Base-by-base conservation (phyloP, 2,329 filamentous ascomycete species). In the Trichoderma atroviride region DNA sequence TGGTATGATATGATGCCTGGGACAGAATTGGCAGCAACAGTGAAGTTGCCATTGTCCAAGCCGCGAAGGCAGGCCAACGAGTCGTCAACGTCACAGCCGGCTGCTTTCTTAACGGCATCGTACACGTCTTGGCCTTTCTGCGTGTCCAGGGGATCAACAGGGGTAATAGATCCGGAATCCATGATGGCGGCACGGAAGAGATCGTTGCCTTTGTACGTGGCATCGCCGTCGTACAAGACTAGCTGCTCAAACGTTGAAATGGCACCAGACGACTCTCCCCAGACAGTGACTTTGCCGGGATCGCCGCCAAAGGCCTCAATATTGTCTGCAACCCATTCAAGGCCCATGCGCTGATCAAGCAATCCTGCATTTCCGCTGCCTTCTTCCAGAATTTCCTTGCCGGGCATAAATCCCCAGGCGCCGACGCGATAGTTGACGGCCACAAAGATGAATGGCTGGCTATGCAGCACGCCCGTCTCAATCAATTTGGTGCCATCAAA, bases 241-340 rank as follows among this genome's bases (percentile, higher is more conserved):
- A 93, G 92, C 73, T 95, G 92, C 74, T 94, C 87, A 61, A 91
- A 86, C 0, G 92, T 90, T 0, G 91, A 93, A 71, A 94, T 93
- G 16, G 88, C 82, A 0, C 90, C 90, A 0, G 91, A 89, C 2
- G 86, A 89, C 76, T 94, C 89, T 29, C 92, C 92, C 89, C 90
- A 93, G 70, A 95, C 90, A 0, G 91, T 94, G 6, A 94, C 91
- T 77, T 91, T 91, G 19, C 83, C 82, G 0, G 91, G 89, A 76
- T 95, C 92, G 13, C 93, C 93, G 11, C 93, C 93, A 75, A 96
- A 96, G 0, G 87, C 83, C 1, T 81, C 88, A 69, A 95, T 93
- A 73, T 94, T 93, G 73, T 93, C 91, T 7, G 90, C 88, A 0
- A 92, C 86, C 92, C 92, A 95, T 76, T 94, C 81, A 7, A 95